Base-by-base conservation (phyloP, 768 basidiomycete species). In the Lepiota venenata region DNA sequence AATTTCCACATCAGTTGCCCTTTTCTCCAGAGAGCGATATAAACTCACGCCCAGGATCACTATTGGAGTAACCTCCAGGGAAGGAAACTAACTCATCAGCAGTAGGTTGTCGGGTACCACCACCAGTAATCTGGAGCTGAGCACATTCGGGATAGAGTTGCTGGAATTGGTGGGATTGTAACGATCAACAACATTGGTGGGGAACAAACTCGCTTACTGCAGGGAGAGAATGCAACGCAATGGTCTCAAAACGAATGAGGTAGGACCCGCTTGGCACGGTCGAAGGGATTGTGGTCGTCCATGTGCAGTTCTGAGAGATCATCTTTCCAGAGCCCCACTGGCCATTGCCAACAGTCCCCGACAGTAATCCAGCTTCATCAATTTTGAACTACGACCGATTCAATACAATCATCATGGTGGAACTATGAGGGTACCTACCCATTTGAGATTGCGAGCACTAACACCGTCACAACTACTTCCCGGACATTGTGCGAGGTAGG, bases 91-190 rank as follows among this genome's bases (percentile, higher is more conserved):
- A 78, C 56, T 82, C 71, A 29, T 67, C 68, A 18, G 69, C 51
- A 2, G 73, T 72, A 1, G 77, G 77, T 1, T 71, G 70, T 9
- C 68, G 57, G 49, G 57, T 67, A 7, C 77, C 77, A 27, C 75
- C 74, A 27, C 71, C 72, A 20, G 71, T 73, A 53, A 78, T 75
- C 27, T 60, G 54, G 20, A 77, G 65, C 58, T 78, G 76, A 12
- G 76, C 76, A 49, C 76, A 77, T 61, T 85, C 82, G 0, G 86
- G 84, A 62, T 90, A 90, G 66, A 88, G 81, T 77, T 90, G 83
- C 66, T 82, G 65, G n/a, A 25, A 36, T 20, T 27, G 36, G 20
- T 12, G 12, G 11, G n/a, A 15, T 4, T 2, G 29, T 14, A 11
- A 48, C 37, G 12, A n/a, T 18, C 25, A 21, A 27, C 22, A n/a